phyloP scores from a whole-genome alignment of 345 rosid species.

The Eucalyptus pumila region DNA sequence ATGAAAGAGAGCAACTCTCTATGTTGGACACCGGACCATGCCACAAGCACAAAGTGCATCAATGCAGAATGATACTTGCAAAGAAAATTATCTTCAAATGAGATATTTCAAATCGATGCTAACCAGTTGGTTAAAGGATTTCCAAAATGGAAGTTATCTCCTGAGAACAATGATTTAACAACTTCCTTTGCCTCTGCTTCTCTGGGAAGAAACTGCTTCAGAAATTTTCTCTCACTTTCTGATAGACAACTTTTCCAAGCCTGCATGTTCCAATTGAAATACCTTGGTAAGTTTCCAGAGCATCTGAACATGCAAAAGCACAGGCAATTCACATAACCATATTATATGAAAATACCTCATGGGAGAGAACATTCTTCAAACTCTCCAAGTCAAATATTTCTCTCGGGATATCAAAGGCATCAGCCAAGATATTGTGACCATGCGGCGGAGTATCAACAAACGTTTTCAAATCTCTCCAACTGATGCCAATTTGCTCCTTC shows the following conservation, averaged over 20 bases:
- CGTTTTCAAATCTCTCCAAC: slow-evolving; percentile 52
- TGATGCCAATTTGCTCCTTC: slow-evolving; percentile 76
- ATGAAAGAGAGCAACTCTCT: background rate
- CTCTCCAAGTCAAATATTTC: slow-evolving; percentile 67
- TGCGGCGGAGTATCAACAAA: slow-evolving; percentile 28
- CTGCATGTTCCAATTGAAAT: slow-evolving; percentile 14
- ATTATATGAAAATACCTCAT: slow-evolving; percentile 38
- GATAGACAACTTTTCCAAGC: slow-evolving; percentile 65
- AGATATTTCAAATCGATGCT: slow-evolving; percentile 11
- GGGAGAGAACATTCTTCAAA: slow-evolving; percentile 56
- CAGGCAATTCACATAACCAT: background rate
- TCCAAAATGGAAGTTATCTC: slow-evolving; percentile 78
- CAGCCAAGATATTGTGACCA: slow-evolving; percentile 35
- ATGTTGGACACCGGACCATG: background rate
- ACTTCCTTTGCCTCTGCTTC: slow-evolving; percentile 40
- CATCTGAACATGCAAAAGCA: background rate
- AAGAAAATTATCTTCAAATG: background rate
- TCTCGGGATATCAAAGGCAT: slow-evolving; percentile 47
- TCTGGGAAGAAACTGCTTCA: slow-evolving; percentile 74
- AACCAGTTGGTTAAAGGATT: slow-evolving; percentile 72
- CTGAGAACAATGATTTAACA: slow-evolving; percentile 51
- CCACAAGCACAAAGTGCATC: background rate
- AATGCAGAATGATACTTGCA: background rate
- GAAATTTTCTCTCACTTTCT: slow-evolving; percentile 54
- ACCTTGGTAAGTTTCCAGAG: background rate